phyloP scores from a whole-genome alignment of 2,329 filamentous ascomycete species.

The Aspergillus novoparasiticus region DNA sequence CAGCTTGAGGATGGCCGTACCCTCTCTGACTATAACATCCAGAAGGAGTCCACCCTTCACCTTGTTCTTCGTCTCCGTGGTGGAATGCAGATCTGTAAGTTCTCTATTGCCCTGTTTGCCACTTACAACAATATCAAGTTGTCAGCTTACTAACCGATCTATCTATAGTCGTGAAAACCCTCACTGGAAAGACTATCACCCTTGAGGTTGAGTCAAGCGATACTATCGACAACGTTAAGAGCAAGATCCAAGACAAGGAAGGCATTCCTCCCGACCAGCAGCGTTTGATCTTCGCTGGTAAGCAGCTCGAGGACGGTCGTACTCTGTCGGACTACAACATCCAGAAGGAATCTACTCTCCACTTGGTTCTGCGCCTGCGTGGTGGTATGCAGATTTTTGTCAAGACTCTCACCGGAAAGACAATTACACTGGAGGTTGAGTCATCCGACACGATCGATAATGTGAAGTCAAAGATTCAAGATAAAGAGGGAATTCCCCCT shows the following conservation, averaged over 20 bases:
- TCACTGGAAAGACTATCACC: slow-evolving; percentile 67
- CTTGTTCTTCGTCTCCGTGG: slow-evolving; percentile 73
- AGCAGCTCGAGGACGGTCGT: slow-evolving; percentile 93
- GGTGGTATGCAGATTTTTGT: slow-evolving; percentile 70
- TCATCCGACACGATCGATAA: slow-evolving; percentile 91
- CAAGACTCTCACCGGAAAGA: slow-evolving; percentile 74
- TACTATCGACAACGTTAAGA: slow-evolving; percentile 95
- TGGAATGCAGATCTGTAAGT: slow-evolving; percentile 65
- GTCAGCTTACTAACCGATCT: background rate
- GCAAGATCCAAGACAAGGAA: slow-evolving; percentile 97
- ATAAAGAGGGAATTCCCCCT: slow-evolving; percentile 82
- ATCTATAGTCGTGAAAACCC: slow-evolving; percentile 57
- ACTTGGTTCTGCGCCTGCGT: slow-evolving; percentile 82
- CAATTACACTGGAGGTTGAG: slow-evolving; percentile 89
- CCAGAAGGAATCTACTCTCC: slow-evolving; percentile 86
- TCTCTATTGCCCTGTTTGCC: slow-evolving; percentile 6
- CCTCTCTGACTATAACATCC: slow-evolving; percentile 59
- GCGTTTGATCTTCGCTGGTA: slow-evolving; percentile 92
- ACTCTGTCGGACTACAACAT: slow-evolving; percentile 94
- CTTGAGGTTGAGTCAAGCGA: slow-evolving; percentile 72
- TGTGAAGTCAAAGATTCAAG: slow-evolving; percentile 86
- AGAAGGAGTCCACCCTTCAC: slow-evolving; percentile 69
- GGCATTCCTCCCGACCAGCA: slow-evolving; percentile 96
- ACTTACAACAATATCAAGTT: slow-evolving; percentile 11
- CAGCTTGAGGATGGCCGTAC: slow-evolving; percentile 61